phyloP scores from a whole-genome alignment of 495 filamentous ascomycete species.

The Staphylotrichum tortipilum region DNA sequence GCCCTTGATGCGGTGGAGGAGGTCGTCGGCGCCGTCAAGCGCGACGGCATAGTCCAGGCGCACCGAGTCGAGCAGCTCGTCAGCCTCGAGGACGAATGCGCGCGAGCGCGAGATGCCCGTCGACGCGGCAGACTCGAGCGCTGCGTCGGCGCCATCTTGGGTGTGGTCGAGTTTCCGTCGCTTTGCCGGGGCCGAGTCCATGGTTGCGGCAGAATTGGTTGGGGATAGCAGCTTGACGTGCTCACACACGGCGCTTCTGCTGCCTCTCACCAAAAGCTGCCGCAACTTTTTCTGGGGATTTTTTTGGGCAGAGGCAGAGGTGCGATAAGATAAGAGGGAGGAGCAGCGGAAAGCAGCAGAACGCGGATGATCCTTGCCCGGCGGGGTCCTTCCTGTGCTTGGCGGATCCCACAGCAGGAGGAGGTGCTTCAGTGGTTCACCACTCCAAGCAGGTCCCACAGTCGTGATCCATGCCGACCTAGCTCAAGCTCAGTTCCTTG shows the following conservation, averaged over 20 bases:
- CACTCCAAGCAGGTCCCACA: too few relatives aligned
- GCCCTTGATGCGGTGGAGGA: slow-evolving; percentile 61
- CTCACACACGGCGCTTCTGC: too few relatives aligned
- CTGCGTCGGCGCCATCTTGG: slow-evolving; percentile 16
- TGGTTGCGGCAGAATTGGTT: too few relatives aligned
- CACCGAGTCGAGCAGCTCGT: slow-evolving; percentile 68
- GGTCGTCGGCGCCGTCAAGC: slow-evolving; percentile 55
- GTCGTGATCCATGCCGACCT: too few relatives aligned
- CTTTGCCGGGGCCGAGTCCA: slow-evolving; percentile 39
- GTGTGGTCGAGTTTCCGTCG: slow-evolving; percentile 40
- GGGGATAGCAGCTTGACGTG: too few relatives aligned
- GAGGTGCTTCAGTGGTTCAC: too few relatives aligned
- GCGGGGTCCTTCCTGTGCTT: too few relatives aligned
- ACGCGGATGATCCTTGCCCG: slow-evolving; percentile 6
- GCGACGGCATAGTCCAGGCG: slow-evolving; percentile 59
- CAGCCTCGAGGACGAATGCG: slow-evolving; percentile 79
- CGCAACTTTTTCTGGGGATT: slow-evolving; percentile 13
- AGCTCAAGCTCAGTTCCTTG: too few relatives aligned
- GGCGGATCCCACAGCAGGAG: too few relatives aligned
- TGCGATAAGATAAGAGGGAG: slow-evolving; percentile 13
- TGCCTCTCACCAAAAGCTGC: not conserved
- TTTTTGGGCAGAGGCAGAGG: not conserved
- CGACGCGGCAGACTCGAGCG: slow-evolving; percentile 21
- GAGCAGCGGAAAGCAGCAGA: not conserved
- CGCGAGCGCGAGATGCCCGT: slow-evolving; percentile 37